Percentiles rank a stretch among this genome's conserved stretches.
These are phyloP conservation scores for Reticulascus tulasneorum DNA, from an alignment of 2,329 filamentous ascomycete genomes.

Conservation along the genomic window DNA sequence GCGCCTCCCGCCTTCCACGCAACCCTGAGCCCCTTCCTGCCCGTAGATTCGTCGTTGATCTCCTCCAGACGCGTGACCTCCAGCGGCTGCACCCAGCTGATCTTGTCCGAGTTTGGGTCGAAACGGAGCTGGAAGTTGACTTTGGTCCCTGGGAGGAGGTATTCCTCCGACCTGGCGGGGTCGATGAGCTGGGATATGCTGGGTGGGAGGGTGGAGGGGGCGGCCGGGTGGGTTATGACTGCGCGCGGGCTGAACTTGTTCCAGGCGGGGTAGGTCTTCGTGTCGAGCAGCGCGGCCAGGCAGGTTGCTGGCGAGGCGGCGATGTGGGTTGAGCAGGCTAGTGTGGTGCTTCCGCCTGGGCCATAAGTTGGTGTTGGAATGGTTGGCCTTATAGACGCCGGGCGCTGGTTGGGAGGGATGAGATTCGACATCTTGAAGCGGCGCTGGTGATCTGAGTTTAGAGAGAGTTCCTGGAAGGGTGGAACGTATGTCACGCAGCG, in stretches of 20 bases:
- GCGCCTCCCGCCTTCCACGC: conserved; percentile 32
- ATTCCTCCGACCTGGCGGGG: conserved; percentile 9
- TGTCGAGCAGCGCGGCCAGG: conserved; percentile 24
- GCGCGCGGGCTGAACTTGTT: conserved; percentile 28
- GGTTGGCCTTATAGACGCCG: conserved; percentile 11
- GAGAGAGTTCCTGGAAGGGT: too few species aligned
- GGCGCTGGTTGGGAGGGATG: conserved; percentile 15
- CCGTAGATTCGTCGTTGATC: conserved; percentile 20
- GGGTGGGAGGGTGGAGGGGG: conserved; percentile 11
- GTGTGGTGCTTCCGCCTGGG: too few species aligned
- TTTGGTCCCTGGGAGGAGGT: conserved; percentile 24
- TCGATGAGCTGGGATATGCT: conserved; percentile 13
- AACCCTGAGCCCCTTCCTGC: conserved; percentile 30
- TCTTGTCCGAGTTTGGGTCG: conserved; percentile 17
- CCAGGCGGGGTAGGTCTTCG: conserved; percentile 29
- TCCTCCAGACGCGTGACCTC: conserved; percentile 27
- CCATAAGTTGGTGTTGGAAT: conserved; percentile 27
- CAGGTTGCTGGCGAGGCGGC: conserved; percentile 26
- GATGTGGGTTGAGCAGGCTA: conserved; percentile 28
- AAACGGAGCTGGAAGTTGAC: conserved; percentile 31
- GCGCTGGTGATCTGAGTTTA: too few species aligned
- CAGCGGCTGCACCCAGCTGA: conserved; percentile 17
- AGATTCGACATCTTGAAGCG: too few species aligned
- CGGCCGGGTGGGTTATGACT: conserved; percentile 19
- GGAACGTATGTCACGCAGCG: too few species aligned